These are phyloP conservation scores for Poronia punctata DNA, from an alignment of 495 filamentous ascomycete species.

Conservation along the genomic window DNA sequence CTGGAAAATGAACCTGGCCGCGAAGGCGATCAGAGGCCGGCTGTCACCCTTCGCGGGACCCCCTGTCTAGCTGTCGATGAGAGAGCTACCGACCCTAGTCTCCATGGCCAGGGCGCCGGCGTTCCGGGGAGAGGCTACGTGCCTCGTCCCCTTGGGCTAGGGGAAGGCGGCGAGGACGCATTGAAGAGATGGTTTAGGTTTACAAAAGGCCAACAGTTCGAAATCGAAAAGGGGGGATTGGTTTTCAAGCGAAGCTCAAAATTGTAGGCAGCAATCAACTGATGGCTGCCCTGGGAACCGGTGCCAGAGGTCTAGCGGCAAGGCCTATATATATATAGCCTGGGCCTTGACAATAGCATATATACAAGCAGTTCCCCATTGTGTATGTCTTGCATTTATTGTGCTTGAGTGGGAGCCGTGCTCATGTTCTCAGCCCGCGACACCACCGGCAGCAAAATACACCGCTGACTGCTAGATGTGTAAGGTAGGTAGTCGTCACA, in stretches of 20 bases:
- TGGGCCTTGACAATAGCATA: too few species aligned
- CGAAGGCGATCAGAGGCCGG: slow-evolving; percentile 67
- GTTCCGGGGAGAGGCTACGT: slow-evolving; percentile 57
- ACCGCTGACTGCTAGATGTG: too few species aligned
- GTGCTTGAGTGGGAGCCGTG: too few species aligned
- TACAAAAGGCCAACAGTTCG: slow-evolving; percentile 63
- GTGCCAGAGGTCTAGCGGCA: too few species aligned
- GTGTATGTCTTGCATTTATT: too few species aligned
- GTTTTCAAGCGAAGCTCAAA: slow-evolving; percentile 44
- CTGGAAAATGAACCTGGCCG: slow-evolving; percentile 49
- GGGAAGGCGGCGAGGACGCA: slow-evolving; percentile 62
- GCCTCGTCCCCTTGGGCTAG: slow-evolving; percentile 51
- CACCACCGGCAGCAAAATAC: too few species aligned
- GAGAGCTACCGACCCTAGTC: slow-evolving; percentile 21
- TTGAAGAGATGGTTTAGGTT: slow-evolving; percentile 74
- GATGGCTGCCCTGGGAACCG: not conserved
- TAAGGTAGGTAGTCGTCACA: too few species aligned
- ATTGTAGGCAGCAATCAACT: slow-evolving; percentile 29
- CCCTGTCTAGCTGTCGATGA: slow-evolving; percentile 51
- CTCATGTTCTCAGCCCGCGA: too few species aligned
- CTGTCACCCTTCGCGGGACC: slow-evolving; percentile 60
- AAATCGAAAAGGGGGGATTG: slow-evolving; percentile 53
- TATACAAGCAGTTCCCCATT: too few species aligned
- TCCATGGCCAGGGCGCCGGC: slow-evolving; percentile 42
- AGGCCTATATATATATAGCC: too few species aligned